phyloP scores from a whole-genome alignment of 2,329 filamentous ascomycete genomes.

The Colletotrichum higginsianum region DNA sequence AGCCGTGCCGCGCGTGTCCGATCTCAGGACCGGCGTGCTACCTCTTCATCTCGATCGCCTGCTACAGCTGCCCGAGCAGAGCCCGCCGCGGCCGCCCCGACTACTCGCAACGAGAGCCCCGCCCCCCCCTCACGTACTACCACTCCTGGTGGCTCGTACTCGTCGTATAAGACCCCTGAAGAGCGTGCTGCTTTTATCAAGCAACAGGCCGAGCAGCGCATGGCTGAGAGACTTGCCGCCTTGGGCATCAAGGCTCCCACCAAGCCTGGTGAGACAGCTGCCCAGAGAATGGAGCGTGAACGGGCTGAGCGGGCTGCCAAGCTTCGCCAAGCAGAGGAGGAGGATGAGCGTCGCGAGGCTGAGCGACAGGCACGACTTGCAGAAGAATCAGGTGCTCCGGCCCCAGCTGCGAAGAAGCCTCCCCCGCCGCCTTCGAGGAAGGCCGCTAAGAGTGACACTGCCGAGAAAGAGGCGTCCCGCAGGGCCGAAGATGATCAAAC shows the following conservation, averaged over 20 bases:
- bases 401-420: slow-evolving; percentile 75
- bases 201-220: slow-evolving; percentile 95
- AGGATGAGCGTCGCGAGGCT: slow-evolving; percentile 89
- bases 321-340: slow-evolving; percentile 90
- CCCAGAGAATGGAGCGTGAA: slow-evolving; percentile 91
- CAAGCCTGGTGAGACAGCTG: slow-evolving; percentile 84
- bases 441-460: slow-evolving; percentile 72
- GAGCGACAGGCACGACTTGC: slow-evolving; percentile 88
- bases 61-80: slow-evolving; percentile 61
- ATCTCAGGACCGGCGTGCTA: slow-evolving; percentile 68
- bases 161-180: slow-evolving; percentile 90
- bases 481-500: slow-evolving; percentile 71
- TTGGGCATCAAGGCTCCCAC: slow-evolving; percentile 88
- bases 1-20: slow-evolving; percentile 82
- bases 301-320: slow-evolving; percentile 89
- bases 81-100: slow-evolving; percentile 54
- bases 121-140: slow-evolving; percentile 68
- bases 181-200: slow-evolving; percentile 97
- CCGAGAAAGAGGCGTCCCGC: slow-evolving; percentile 67
- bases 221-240: slow-evolving; percentile 95
- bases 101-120: slow-evolving; percentile 64
- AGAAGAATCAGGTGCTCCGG: slow-evolving; percentile 79
- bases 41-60: slow-evolving; percentile 52
- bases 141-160: slow-evolving; percentile 78
- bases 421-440: slow-evolving; percentile 88